Evolutionary conservation across 2,329 filamentous ascomycete species (phyloP), one percentile per base, ranked within the genome.

Genomic region (Chrysoporthe cubensis): DNA sequence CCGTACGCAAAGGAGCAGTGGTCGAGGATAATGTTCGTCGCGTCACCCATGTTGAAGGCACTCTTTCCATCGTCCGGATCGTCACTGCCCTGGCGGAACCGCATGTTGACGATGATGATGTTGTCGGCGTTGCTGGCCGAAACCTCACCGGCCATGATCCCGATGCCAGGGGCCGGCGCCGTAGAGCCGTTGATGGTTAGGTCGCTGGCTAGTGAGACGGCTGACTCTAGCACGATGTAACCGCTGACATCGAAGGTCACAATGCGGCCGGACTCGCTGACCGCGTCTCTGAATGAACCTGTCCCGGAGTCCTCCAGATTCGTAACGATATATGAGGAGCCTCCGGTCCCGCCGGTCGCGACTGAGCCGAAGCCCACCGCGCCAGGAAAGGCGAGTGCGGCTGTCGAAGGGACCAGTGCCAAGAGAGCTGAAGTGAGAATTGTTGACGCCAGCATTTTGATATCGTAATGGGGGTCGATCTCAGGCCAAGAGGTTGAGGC

Each of bases 121-220:
- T 72, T 72, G 34, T 65, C 62, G 50, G 68, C 54, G 7, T 57
- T 62, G 48, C 69, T 71, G 37, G 67, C 70, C 4, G 70, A 72
- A 1, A 72, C 64, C 60, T 74, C 74, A 11, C 52, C 71, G 16
- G 68, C 77, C 76, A 71, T 82, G 75, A 74, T 81, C 71, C 54
- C 70, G 21, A 71, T 70, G 43, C 71, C 71, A 2, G 65, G 68
- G 13, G 78, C 78, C 1, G 81, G 81, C 4, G 82, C 82, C 0
- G 81, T 84, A 69, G 84, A 81, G 5, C 82, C 81, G 4, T 82
- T 77, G 68, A 84, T 83, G 4, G 77, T 80, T 50, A 83, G 75
- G 46, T 78, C 75, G 64, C 79, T 81, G 4, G 74, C 73, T 21
- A 83, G 78, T 1, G 81, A 78, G 1, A 84, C 74, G 26, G 80